phyloP scores from a whole-genome alignment of 441 rosid species.

The Croton setiger region DNA sequence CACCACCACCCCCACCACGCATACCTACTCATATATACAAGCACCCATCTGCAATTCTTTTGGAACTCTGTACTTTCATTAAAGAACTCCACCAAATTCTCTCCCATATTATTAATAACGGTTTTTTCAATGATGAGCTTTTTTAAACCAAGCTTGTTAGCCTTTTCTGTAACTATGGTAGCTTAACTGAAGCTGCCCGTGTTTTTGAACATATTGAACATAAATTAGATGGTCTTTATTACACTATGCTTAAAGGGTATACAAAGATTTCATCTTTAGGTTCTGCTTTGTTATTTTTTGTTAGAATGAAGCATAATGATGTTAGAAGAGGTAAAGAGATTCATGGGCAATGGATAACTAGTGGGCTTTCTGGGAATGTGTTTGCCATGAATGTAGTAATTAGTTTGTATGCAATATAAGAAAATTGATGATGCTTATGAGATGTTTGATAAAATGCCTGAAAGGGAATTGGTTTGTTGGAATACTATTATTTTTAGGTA shows the following conservation, averaged over 20 bases:
- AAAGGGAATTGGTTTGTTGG: no score
- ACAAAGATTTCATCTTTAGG: conserved; percentile 50
- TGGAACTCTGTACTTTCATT: conserved; percentile 62
- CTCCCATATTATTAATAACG: conserved; percentile 65
- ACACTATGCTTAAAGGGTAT: conserved; percentile 85
- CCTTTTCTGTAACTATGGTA: conserved; percentile 68
- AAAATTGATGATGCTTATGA: no score
- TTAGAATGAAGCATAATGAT: conserved; percentile 56
- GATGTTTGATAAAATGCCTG: no score
- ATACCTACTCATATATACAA: conserved; percentile 61
- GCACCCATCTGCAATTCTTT: conserved; percentile 79
- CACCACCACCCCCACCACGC: no score
- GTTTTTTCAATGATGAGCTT: conserved; percentile 48
- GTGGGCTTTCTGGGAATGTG: conserved; percentile 56
- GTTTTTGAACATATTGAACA: conserved; percentile 62
- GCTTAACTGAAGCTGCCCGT: conserved; percentile 63
- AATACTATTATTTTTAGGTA: no score
- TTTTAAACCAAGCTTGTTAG: conserved; percentile 86
- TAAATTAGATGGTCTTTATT: conserved; percentile 62
- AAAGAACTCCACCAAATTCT: conserved; percentile 56
- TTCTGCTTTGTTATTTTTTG: conserved; percentile 50
- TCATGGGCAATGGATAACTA: conserved; percentile 64
- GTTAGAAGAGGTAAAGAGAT: conserved; percentile 65
- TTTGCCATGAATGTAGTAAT: conserved; percentile 78
- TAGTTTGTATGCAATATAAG: conserved; percentile 70